These are phyloP conservation scores for Arthrinium phaeospermum DNA, from an alignment of 2,329 filamentous ascomycete genomes.

Conservation along the genomic window DNA sequence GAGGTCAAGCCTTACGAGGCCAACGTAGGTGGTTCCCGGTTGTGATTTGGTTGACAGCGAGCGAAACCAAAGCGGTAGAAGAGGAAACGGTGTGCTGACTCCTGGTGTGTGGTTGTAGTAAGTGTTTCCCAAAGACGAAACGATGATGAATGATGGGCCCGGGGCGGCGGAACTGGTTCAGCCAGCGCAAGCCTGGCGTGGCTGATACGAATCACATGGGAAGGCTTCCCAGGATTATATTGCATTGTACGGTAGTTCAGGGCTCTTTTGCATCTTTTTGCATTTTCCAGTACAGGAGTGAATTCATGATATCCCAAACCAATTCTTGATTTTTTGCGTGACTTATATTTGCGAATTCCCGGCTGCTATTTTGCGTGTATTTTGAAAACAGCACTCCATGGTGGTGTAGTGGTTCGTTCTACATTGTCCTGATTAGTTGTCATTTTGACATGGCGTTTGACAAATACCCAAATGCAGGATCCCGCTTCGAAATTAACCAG, in stretches of 20 bases:
- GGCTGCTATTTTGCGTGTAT: too few relatives aligned
- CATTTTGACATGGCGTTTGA: not conserved
- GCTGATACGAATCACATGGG: not conserved
- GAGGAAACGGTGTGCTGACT: not conserved
- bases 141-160: not conserved
- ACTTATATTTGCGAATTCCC: too few relatives aligned
- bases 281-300: slow-evolving; percentile 7
- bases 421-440: too few relatives aligned
- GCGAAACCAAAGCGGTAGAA: not conserved
- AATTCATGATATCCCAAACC: not conserved
- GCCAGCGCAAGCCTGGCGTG: not conserved
- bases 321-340: not conserved
- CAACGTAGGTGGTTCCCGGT: slow-evolving; percentile 33
- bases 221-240: not conserved
- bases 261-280: slow-evolving; percentile 1
- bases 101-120: not conserved
- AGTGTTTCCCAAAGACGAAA: not conserved
- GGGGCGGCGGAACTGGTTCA: not conserved
- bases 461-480: not conserved
- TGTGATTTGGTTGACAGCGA: slow-evolving; percentile 26
- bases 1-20: slow-evolving; percentile 50
- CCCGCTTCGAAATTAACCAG: not conserved
- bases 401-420: too few relatives aligned
- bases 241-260: slow-evolving; percentile 15
- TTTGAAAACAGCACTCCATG: too few relatives aligned